Base-by-base conservation (phyloP, 805 yeast species). In the Wickerhamomyces alni region DNA sequence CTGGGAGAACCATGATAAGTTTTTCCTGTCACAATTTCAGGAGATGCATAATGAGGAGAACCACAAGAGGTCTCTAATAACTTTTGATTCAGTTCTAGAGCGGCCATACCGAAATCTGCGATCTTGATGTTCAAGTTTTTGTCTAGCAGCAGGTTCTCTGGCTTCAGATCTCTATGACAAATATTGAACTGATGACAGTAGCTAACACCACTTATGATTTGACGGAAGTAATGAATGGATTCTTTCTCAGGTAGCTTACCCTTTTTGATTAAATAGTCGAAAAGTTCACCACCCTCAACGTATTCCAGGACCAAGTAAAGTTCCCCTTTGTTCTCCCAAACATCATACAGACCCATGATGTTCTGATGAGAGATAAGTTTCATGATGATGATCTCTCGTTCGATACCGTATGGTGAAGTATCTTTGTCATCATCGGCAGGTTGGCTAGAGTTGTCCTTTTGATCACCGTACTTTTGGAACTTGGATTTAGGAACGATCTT, bases 61-160 rank as follows among this genome's bases (percentile, higher is more conserved):
- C 99, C 99, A 63, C 99, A 93, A 16, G 94, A 82, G 4, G 99
- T 93, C 60, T 91, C 97, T 42, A 93, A 69, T 55, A 91, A 65
- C 51, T 83, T 78, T 49, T 81, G 91, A 39, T 75, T 75, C 24
- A 87, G 76, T 60, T 93, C 98, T 34, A 93, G 67, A 7, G 99
- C 98, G 15, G 99, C 99, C 99, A 93, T 93, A 26, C 99, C 99
- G 59, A 93, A 93, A 63, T 93, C 99, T 9, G 99, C 99, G 49
- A 93, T 87, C 61, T 93, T 93, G 60, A 93, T 89, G 61, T 87
- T 88, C 46, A 81, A 77, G 58, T 87, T 74, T 57, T 82, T 80
- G 65, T 89, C 98, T 32, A 89, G 67, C 32, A 84, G 62, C 51
- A 84, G 63, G 63, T 84, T 84, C 57, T 84, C 94, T 3, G 94